Evolutionary conservation across 1,139 yeast species (phyloP).

Genomic region (Suhomyces bribrorum): DNA sequence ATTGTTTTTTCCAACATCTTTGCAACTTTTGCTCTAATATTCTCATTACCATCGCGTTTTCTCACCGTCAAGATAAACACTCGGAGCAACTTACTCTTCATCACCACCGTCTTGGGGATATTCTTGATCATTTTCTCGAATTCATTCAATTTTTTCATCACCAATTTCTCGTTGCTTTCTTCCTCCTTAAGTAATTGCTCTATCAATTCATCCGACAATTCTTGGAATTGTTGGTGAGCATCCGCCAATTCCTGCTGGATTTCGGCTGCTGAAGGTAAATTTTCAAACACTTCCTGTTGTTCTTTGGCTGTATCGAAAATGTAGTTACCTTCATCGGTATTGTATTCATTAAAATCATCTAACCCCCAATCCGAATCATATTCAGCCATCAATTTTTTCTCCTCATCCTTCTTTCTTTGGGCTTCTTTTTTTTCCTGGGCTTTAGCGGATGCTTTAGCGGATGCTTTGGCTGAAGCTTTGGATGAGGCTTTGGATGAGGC

Average conservation of each 20-base stretch:
- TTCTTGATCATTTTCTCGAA: slow-evolving; percentile 19
- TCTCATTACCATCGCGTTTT: slow-evolving; percentile 23
- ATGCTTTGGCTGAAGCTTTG: slow-evolving; percentile 1
- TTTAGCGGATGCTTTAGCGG: slow-evolving; percentile 13
- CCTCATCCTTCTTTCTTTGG: slow-evolving; percentile 27
- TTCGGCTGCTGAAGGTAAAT: slow-evolving; percentile 27
- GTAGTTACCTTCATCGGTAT: slow-evolving; percentile 33
- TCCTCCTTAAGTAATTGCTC: slow-evolving; percentile 19
- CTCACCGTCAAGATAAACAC: slow-evolving; percentile 36
- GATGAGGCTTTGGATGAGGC: slow-evolving; percentile 8
- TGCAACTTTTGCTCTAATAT: slow-evolving; percentile 24
- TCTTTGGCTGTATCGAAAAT: slow-evolving; percentile 36
- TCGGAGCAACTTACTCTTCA: slow-evolving; percentile 35
- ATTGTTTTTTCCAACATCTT: slow-evolving; percentile 25
- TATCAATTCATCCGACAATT: slow-evolving; percentile 22
- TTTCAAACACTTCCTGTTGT: slow-evolving; percentile 28
- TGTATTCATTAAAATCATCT: slow-evolving; percentile 27
- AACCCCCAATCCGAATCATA: slow-evolving; percentile 50
- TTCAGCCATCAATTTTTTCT: slow-evolving; percentile 20
- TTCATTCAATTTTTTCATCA: slow-evolving; percentile 21
- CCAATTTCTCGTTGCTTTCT: slow-evolving; percentile 14
- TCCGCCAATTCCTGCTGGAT: slow-evolving; percentile 22
- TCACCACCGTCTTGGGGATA: slow-evolving; percentile 33
- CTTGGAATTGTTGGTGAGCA: slow-evolving; percentile 22
- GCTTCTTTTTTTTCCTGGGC: slow-evolving; percentile 16